These are phyloP conservation scores for Lipomyces kockii DNA, from an alignment of 805 yeast species.

Conservation along the genomic window DNA sequence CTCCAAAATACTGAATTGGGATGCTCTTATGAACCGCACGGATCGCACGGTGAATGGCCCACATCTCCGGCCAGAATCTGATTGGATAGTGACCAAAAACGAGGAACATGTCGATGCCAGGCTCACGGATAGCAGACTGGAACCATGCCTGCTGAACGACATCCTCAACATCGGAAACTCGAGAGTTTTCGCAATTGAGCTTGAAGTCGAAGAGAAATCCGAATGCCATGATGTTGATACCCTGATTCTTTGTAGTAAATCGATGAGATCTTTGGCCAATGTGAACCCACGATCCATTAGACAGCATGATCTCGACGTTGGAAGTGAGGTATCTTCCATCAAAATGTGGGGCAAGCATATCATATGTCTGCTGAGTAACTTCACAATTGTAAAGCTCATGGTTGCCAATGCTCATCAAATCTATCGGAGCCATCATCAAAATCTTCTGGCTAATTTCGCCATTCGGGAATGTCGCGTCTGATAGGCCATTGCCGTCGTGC, in stretches of 20 bases:
- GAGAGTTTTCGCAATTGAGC: slow-evolving; percentile 61
- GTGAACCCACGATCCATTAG: slow-evolving; percentile 54
- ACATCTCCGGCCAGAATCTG: slow-evolving; percentile 60
- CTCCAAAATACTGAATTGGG: slow-evolving; percentile 86
- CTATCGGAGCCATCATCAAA: slow-evolving; percentile 68
- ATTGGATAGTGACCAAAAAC: slow-evolving; percentile 83
- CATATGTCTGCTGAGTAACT: slow-evolving; percentile 68
- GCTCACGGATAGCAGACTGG: slow-evolving; percentile 47
- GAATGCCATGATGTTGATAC: slow-evolving; percentile 62
- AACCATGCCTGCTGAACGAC: slow-evolving; percentile 70
- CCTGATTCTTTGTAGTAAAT: slow-evolving; percentile 63
- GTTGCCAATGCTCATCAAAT: slow-evolving; percentile 83
- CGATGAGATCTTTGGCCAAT: slow-evolving; percentile 72
- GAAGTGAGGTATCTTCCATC: slow-evolving; percentile 64
- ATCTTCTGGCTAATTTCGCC: slow-evolving; percentile 67
- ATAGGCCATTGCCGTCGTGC: slow-evolving; percentile 90
- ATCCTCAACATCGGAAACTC: slow-evolving; percentile 65
- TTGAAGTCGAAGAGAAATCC: slow-evolving; percentile 81
- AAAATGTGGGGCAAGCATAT: slow-evolving; percentile 57
- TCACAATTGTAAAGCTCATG: slow-evolving; percentile 82
- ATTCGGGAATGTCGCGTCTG: slow-evolving; percentile 73
- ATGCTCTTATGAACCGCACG: slow-evolving; percentile 64
- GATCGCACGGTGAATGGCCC: slow-evolving; percentile 53
- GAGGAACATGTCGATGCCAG: slow-evolving; percentile 66
- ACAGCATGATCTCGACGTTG: slow-evolving; percentile 46